phyloP scores from a whole-genome alignment of 1,284 basidiomycete genomes.

The Dichomitus squalens region DNA sequence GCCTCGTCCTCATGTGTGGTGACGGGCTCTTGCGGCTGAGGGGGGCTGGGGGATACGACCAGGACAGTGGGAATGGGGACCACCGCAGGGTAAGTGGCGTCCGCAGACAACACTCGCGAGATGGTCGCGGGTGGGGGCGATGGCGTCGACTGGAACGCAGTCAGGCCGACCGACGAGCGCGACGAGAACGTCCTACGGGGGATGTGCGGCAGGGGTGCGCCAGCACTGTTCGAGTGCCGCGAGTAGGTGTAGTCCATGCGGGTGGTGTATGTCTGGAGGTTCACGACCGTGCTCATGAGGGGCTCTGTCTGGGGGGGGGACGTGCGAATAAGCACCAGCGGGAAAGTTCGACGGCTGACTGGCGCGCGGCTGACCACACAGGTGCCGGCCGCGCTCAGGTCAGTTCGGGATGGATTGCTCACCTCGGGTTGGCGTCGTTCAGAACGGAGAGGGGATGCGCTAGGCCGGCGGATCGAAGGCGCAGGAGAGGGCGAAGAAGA shows the following conservation, averaged over 20 bases:
- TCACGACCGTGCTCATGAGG: conserved; percentile 24
- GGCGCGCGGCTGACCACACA: conserved; percentile 4
- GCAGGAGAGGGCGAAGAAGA: conserved; percentile 12
- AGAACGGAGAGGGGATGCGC: conserved; percentile 4
- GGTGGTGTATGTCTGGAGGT: conserved; percentile 19
- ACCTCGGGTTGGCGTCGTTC: conserved; percentile 22
- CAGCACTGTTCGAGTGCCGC: conserved; percentile 53
- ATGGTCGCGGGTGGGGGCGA: conserved; percentile 22
- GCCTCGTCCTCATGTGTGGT: conserved; percentile 1
- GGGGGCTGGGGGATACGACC: conserved; percentile 36
- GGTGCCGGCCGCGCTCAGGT: not conserved
- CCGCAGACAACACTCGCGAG: conserved; percentile 17
- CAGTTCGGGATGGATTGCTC: conserved; percentile 1
- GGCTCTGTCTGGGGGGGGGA: conserved; percentile 12
- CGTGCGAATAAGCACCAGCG: conserved; percentile 8
- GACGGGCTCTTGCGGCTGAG: conserved; percentile 13
- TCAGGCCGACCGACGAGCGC: conserved; percentile 27
- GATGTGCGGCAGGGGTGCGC: conserved; percentile 55
- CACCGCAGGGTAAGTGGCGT: conserved; percentile 27
- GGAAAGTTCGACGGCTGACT: conserved; percentile 8
- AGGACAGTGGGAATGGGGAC: conserved; percentile 18
- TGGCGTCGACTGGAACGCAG: conserved; percentile 5
- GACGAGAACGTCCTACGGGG: conserved; percentile 47
- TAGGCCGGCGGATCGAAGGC: conserved; percentile 13
- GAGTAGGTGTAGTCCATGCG: conserved; percentile 36